Percentiles rank a stretch among this genome's conserved stretches.
Evolutionary conservation across 1,284 basidiomycete genomes (phyloP).

Genomic region (Cryptococcus neoformans): DNA sequence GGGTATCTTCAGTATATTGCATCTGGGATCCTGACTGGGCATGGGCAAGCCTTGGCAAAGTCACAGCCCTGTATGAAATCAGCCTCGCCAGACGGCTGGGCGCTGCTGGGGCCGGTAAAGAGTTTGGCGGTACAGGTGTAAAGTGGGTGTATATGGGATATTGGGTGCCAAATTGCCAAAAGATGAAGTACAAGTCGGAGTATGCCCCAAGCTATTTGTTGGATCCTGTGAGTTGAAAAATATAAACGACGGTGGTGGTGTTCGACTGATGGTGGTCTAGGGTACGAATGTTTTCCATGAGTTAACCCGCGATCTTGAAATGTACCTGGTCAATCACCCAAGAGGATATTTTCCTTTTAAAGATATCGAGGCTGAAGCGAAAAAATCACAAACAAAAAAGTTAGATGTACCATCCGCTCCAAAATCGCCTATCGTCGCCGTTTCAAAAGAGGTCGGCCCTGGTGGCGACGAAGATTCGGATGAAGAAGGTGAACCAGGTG

Average conservation of each 20-base stretch:
- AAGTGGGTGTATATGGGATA: constrained; percentile 82
- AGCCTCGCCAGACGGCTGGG: constrained; percentile 71
- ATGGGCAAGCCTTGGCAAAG: constrained; percentile 68
- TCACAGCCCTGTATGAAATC: constrained; percentile 78
- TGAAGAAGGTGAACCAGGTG: constrained; percentile 7
- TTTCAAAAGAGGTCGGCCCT: background rate
- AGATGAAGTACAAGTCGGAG: constrained; percentile 97
- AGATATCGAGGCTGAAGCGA: constrained; percentile 12
- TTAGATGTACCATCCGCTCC: constrained; percentile 1
- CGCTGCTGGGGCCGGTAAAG: constrained; percentile 52
- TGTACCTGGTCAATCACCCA: constrained; percentile 58
- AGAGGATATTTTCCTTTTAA: constrained; percentile 42
- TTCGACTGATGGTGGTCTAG: constrained; percentile 45
- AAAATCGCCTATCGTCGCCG: background rate
- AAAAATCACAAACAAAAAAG: background rate
- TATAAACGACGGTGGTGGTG: background rate
- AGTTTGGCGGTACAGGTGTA: constrained; percentile 49
- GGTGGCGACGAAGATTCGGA: constrained; percentile 1
- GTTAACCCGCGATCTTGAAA: constrained; percentile 61
- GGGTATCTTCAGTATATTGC: constrained; percentile 95
- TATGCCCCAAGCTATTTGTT: constrained; percentile 83
- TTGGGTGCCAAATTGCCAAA: constrained; percentile 86
- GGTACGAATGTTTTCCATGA: constrained; percentile 75
- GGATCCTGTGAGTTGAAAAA: constrained; percentile 64
- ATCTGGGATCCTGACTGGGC: constrained; percentile 83